Conservation (phyloP, 2,329 filamentous ascomycete species). For the Anthostomella pinea region DNA sequence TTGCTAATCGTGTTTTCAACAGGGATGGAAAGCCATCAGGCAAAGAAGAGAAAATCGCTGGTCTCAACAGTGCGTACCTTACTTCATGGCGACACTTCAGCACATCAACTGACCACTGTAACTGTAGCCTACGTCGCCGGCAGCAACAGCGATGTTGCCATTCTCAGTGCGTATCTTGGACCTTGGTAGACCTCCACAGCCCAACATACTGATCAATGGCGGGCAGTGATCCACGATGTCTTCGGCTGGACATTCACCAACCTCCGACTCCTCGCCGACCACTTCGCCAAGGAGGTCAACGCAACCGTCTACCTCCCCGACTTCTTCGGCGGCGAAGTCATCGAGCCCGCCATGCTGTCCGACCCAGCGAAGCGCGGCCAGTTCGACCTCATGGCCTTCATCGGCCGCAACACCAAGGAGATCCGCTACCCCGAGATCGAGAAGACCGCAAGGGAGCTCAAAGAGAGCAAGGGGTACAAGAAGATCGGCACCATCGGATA, state of each 20-base stretch:
- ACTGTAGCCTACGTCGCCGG: too few relatives aligned
- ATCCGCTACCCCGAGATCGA: not conserved
- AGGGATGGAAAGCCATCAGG: too few relatives aligned
- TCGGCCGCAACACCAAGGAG: not conserved
- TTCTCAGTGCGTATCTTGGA: too few relatives aligned
- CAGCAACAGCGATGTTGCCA: too few relatives aligned
- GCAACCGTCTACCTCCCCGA: not conserved
- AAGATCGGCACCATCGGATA: not conserved
- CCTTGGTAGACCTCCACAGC: too few relatives aligned
- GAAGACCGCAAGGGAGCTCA: not conserved
- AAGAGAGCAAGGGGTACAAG: not conserved
- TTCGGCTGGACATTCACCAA: not conserved
- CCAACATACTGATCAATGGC: too few relatives aligned
- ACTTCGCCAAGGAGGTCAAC: not conserved
- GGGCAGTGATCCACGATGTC: not conserved
- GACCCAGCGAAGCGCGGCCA: not conserved
- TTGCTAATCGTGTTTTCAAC: too few relatives aligned
- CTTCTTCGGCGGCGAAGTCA: not conserved
- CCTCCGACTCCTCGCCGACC: not conserved
- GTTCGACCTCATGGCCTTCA: not conserved
- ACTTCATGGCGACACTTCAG: too few relatives aligned
- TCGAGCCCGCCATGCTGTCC: not conserved
- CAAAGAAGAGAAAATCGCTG: too few relatives aligned
- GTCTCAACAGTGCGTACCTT: too few relatives aligned
- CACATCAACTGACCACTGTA: too few relatives aligned